Conservation (phyloP, 2,329 filamentous ascomycete species). For the Botrytis fragariae region DNA sequence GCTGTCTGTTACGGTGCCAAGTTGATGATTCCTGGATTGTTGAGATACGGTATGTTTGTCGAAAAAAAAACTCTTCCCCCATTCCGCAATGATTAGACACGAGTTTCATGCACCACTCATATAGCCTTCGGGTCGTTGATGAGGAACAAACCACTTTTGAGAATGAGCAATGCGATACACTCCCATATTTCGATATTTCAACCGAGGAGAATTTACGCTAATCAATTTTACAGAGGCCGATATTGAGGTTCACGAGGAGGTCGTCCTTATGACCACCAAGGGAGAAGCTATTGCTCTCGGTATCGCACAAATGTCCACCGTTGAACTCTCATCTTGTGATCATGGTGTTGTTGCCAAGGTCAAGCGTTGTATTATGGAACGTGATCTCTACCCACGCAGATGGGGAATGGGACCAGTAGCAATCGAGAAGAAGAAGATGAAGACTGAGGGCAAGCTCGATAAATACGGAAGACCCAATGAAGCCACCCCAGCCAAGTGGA, state of each 20-base stretch:
- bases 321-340: slow-evolving; percentile 94
- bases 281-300: slow-evolving; percentile 96
- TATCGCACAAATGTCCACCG: slow-evolving; percentile 96
- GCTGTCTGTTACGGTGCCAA: slow-evolving; percentile 98
- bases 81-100: slow-evolving; percentile 81
- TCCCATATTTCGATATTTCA: not conserved
- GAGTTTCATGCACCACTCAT: slow-evolving; percentile 99
- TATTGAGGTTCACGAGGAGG: slow-evolving; percentile 93
- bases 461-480: slow-evolving; percentile 95
- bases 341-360: slow-evolving; percentile 98
- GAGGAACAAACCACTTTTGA: slow-evolving; percentile 55
- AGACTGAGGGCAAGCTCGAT: slow-evolving; percentile 95
- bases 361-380: slow-evolving; percentile 99
- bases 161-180: slow-evolving; percentile 7
- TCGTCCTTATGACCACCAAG: slow-evolving; percentile 98
- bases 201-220: slow-evolving; percentile 19
- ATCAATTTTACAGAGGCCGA: slow-evolving; percentile 62
- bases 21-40: slow-evolving; percentile 94
- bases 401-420: slow-evolving; percentile 96
- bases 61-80: not conserved
- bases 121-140: slow-evolving; percentile 84
- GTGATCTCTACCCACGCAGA: slow-evolving; percentile 91
- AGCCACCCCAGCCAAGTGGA: slow-evolving; percentile 91
- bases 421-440: slow-evolving; percentile 99
- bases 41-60: slow-evolving; percentile 72